Base-by-base conservation (phyloP, 2,329 filamentous ascomycete species). In the Colletotrichum spinosum region DNA sequence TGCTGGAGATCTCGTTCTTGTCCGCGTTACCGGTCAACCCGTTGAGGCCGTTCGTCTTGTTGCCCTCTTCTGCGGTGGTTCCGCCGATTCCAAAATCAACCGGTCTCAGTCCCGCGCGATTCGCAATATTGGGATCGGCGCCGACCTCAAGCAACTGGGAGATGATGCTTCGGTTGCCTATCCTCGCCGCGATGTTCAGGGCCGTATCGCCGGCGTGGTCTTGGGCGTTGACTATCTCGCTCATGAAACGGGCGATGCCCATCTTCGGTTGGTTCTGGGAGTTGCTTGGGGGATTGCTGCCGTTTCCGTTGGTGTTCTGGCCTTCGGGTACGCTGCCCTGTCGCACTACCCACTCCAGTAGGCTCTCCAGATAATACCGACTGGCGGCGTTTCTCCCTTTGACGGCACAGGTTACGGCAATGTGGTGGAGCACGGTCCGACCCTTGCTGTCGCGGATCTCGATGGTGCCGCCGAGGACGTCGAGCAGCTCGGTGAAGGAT, bases 61-160 rank as follows among this genome's bases (percentile, higher is more conserved):
- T 69, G 8, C 74, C 54, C 33, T 66, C 65, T 11, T 84, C 83
- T 2, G 77, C 75, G 12, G 78, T 79, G 55, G 93, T 91, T 9
- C 88, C 88, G 6, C 93, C 93, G 35, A 98, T 93, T 8, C 95
- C 95, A 80, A 99, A 99, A 76, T 98, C 96, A n/a, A 94, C 84
- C 1, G 96, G 94, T 44, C 93, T 87, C 11, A 98, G 84, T 17
- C 95, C 94, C 49, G 94, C 94, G 53, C 94, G 89, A 73, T 99
- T 99, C 6, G 93, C 87, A 72, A 98, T 94, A 57, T 91, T 89
- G n/a, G 94, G 91, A 76, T 98, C 94, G 1, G 96, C 96, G 61
- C 95, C 94, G 48, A 99, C 94, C 78, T 99, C 96, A 10, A 98
- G 84, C 38, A 99, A 83, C 75, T 99, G 96, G n/a, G 94, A 95